Conservation (phyloP, 176 grass and related monocot species). For the Puccinellia tenuiflora region DNA sequence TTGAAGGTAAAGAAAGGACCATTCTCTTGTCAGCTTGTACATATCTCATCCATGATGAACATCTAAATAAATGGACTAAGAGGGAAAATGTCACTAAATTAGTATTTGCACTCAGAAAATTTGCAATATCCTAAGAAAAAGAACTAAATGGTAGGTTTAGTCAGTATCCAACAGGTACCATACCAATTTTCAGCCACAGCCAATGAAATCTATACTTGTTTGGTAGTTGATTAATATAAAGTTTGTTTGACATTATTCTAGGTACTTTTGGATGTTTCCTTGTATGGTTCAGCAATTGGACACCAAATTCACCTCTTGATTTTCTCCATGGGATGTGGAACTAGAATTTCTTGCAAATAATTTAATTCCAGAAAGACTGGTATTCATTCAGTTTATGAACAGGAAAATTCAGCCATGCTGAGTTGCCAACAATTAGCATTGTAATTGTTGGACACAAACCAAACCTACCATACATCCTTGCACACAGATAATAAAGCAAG, state of each 20-base stretch:
- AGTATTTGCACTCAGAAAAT: not conserved
- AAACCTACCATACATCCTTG: constrained; percentile 7
- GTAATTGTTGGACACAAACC: not conserved
- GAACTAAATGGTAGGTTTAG: not conserved
- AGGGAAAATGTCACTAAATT: constrained; percentile 8
- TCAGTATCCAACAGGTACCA: constrained; percentile 4
- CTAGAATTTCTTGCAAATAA: not conserved
- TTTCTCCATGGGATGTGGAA: not conserved
- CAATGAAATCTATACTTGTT: not conserved
- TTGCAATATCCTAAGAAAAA: not conserved
- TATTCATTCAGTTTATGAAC: not conserved
- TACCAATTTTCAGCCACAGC: not conserved
- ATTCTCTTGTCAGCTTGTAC: constrained; percentile 19
- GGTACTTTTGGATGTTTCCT: not conserved
- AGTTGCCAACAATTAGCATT: not conserved
- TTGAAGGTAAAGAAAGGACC: constrained; percentile 30
- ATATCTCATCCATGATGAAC: constrained; percentile 24
- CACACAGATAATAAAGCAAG: not conserved
- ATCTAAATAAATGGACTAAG: constrained; percentile 23
- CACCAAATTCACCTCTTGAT: not conserved
- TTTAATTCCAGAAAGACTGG: not conserved
- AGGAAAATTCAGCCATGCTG: not conserved
- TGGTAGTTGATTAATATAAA: not conserved
- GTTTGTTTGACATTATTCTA: not conserved
- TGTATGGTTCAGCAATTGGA: not conserved